Base-by-base conservation (phyloP, 768 basidiomycete species). In the Neoboletus subvelutipes region DNA sequence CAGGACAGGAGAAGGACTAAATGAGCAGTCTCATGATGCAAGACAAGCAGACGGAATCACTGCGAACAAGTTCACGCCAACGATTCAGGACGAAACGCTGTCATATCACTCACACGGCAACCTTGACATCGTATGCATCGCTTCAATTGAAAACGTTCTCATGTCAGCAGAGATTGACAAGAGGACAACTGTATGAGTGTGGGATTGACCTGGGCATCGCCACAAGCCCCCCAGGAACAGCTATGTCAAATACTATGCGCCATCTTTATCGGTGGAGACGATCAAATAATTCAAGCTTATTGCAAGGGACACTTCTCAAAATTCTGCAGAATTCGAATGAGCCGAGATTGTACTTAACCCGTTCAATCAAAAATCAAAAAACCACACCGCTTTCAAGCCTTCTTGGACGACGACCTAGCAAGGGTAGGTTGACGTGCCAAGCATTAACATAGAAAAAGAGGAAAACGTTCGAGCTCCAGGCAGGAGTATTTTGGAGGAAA, bases 381-480 rank as follows among this genome's bases (percentile, higher is more conserved):
- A 45, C 4, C 29, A 45, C 15, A 22, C 29, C 20, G 10, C 33
- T 34, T 18, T 26, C 52, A 39, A 22, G 12, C 15, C 6, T 24
- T 33, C 29, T 17, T 7, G n/a, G 12, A 34, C 13, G 33, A 36
- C 29, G 26, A 48, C 39, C 29, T 29, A 42, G 47, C 52, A 36
- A 34, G 7, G 9, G 6, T 18, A 45, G 41, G 50, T 45, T 51
- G 50, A 53, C 46, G 42, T 60, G 36, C 18, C 20, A 28, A 48
- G 53, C 41, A 48, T 61, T 22, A 37, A 45, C 31, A 22, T 36
- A 39, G 39, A 52, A 51, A 41, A 52, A 55, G 47, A 66, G 42
- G 41, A n/a, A 51, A 57, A 58, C 52, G 49, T 61, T 67, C 65
- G 28, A 64, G 62, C 65, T 58, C 65, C 58, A 29, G 65, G 65